Conservation (phyloP, 352 stramenopile species). For the Globisporangium middletonii region DNA sequence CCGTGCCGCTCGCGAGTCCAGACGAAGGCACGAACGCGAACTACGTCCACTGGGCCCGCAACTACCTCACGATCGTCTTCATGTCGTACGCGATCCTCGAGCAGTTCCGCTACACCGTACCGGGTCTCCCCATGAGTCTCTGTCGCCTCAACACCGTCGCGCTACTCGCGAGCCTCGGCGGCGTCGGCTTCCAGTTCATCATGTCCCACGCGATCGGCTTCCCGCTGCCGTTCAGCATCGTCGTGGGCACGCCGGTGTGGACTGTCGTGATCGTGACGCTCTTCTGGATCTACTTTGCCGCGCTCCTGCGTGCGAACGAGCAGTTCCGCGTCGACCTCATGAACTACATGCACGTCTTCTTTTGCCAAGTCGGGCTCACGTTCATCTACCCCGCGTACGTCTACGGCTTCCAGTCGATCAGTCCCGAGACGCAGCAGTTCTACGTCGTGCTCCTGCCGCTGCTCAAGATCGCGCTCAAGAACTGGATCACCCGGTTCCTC, state of each 20-base stretch:
- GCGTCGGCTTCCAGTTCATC: conserved; percentile 17
- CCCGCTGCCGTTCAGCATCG: conserved; percentile 30
- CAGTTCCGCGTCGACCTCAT: conserved; percentile 14
- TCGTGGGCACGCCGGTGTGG: conserved; percentile 19
- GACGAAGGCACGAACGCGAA: conserved; percentile 23
- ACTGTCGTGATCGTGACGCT: conserved; percentile 15
- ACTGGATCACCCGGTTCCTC: conserved; percentile 21
- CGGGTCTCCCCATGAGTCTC: conserved; percentile 5
- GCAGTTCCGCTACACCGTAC: conserved; percentile 17
- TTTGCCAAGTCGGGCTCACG: conserved; percentile 26
- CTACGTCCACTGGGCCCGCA: conserved; percentile 24
- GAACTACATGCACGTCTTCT: conserved; percentile 24
- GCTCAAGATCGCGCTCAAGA: conserved; percentile 39
- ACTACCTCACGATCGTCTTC: conserved; percentile 21
- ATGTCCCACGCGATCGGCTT: conserved; percentile 29
- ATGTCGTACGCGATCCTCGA: conserved; percentile 26
- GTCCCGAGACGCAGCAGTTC: conserved; percentile 13
- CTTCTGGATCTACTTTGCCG: conserved; percentile 20
- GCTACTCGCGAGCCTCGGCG: conserved; percentile 15
- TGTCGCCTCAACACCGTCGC: conserved; percentile 9
- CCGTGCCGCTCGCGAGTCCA: conserved; percentile 14
- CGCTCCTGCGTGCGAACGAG: conserved; percentile 15
- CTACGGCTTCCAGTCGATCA: conserved; percentile 23
- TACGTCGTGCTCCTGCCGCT: conserved; percentile 32
- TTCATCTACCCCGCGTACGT: conserved; percentile 45